Base-by-base conservation (phyloP, 176 grass and related monocot species). In the Musa schizocarpa region DNA sequence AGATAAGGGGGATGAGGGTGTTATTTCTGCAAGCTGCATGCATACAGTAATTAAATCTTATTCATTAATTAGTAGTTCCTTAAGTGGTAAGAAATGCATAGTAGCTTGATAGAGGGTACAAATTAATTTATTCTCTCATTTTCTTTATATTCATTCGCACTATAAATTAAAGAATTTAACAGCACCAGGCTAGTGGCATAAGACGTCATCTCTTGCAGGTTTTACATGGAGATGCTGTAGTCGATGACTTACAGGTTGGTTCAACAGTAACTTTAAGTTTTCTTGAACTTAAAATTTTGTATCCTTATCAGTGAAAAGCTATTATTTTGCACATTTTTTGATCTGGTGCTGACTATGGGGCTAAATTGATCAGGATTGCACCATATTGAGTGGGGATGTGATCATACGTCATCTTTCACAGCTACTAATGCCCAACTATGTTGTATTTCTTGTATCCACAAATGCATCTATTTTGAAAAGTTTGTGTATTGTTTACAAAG, bases 371-470 rank as follows among this genome's bases (percentile, higher is more conserved):
- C 82, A 98, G 94, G 94, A 82, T 70, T 98, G 94, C 71, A 98
- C 90, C 43, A 91, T 98, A 85, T 81, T 98, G 68, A 98, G 94
- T 78, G 94, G 94, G 50, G 94, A 93, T 83, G 84, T 93, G 57
- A 93, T 98, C 75, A 91, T 98, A 87, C 90, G 90, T 51, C 90
- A 89, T 83, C 94, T 98, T 85, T 86, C 94, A n/a, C 82, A 91
- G 72, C 81, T 84, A 77, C 65, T 98, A 19, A 78, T 48, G 53
- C 94, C 94, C 21, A 85, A 86, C 86, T 98, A 91, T 78, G 94
- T 93, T 49, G 84, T 98, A 50, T 98, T 98, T 89, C 90, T 98
- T 91, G 94, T 93, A 98, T 73, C 54, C 78, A 62, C 2, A 8
- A 55, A 13, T 43, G 51, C 51, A 12, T 69, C 11, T 19, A n/a